Evolutionary conservation across 768 basidiomycete genomes (phyloP).

Genomic region (Kwoniella europaea): DNA sequence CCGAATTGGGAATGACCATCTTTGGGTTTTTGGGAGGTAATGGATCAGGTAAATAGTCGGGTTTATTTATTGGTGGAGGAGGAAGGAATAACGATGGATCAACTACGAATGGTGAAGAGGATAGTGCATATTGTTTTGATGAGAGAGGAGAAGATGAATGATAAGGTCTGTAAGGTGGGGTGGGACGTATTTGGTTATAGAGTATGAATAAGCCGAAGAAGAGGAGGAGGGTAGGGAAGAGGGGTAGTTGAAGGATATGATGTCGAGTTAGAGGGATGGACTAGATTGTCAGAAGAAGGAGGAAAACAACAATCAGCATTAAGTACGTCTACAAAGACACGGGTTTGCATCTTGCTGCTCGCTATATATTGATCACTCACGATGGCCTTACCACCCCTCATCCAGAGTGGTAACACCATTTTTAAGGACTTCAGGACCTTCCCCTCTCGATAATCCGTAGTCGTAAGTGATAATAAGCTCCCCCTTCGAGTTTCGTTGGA

Average conservation of each 20-base stretch:
- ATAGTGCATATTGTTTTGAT: not conserved
- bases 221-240: conserved; percentile 1
- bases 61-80: conserved; percentile 28
- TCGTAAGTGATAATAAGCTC: too few relatives aligned
- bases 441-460: too few relatives aligned
- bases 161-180: not conserved
- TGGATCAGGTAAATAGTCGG: conserved; percentile 42
- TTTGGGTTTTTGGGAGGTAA: conserved; percentile 36
- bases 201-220: conserved; percentile 15
- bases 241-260: conserved; percentile 5
- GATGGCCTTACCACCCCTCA: conserved; percentile 25
- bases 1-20: conserved; percentile 53
- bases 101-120: conserved; percentile 39
- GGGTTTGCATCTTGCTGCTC: not conserved
- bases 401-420: conserved; percentile 31
- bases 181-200: conserved; percentile 1
- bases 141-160: conserved; percentile 4
- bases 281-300: not conserved
- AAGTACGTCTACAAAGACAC: too few relatives aligned
- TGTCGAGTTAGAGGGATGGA: conserved; percentile 15
- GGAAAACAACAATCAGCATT: too few relatives aligned
- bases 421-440: not conserved
- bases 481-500: too few relatives aligned
- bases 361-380: conserved; percentile 22
- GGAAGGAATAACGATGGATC: conserved; percentile 34